These are phyloP conservation scores for Trypanosoma rangeli DNA, from an alignment of 208 protist genomes.

Conservation along the genomic window DNA sequence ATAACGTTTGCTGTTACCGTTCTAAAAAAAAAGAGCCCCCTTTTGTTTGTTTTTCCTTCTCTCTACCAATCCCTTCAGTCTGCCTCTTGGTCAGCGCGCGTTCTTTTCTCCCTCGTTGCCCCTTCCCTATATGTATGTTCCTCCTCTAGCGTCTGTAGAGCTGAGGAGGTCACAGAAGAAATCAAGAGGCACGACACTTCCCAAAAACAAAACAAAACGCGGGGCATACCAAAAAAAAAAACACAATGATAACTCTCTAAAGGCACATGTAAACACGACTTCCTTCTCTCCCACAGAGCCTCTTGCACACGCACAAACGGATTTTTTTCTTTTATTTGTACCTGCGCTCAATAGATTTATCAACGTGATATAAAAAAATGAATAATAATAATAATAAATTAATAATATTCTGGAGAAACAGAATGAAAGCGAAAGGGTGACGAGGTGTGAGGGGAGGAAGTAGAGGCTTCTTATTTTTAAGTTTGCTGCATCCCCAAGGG, in stretches of 20 bases:
- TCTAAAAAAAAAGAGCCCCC: no score
- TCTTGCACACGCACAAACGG: background rate
- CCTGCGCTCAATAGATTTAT: background rate
- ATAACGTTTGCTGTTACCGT: no score
- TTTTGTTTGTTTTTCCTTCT: no score
- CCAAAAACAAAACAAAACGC: slow-evolving; percentile 13
- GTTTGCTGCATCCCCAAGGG: background rate
- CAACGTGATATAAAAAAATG: background rate
- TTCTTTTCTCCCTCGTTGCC: slow-evolving; percentile 5
- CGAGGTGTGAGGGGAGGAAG: background rate
- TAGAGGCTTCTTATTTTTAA: slow-evolving; percentile 1
- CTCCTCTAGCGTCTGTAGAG: background rate
- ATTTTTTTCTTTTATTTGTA: background rate
- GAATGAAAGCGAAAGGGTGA: background rate
- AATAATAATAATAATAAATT: background rate
- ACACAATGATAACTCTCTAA: slow-evolving; percentile 12
- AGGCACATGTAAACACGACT: background rate
- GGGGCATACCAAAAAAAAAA: slow-evolving; percentile 13
- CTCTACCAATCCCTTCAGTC: background rate
- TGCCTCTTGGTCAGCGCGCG: no score
- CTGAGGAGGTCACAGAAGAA: background rate
- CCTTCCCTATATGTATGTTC: background rate
- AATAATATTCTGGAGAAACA: background rate
- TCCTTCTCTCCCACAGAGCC: no score
- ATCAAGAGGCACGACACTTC: no score